These are phyloP conservation scores for Gossypium turneri DNA, from an alignment of 345 rosid genomes.

Conservation along the genomic window DNA sequence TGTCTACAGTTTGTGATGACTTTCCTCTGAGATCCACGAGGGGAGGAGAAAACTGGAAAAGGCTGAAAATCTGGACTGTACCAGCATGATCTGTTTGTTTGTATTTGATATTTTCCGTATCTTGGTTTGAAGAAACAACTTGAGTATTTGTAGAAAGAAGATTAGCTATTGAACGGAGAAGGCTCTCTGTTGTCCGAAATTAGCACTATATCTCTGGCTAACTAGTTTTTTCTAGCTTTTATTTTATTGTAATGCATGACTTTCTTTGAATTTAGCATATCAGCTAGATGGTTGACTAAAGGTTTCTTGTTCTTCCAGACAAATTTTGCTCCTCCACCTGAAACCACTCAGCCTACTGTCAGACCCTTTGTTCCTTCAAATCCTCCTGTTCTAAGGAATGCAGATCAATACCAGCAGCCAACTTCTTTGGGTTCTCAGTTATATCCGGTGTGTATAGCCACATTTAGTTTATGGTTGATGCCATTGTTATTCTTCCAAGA, in stretches of 20 bases:
- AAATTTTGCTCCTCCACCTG: conserved; percentile 48
- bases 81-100: not conserved
- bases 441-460: conserved; percentile 59
- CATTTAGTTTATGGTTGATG: conserved; percentile 11
- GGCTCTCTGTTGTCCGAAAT: not conserved
- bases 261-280: not conserved
- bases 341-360: conserved; percentile 47
- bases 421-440: conserved; percentile 70
- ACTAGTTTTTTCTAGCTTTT: conserved; percentile 8
- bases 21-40: not conserved
- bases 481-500: not conserved
- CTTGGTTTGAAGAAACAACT: not conserved
- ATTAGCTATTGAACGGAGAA: not conserved
- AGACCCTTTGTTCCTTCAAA: conserved; percentile 84
- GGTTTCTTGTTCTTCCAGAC: conserved; percentile 36
- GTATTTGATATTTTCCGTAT: not conserved
- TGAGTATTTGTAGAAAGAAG: not conserved
- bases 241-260: not conserved
- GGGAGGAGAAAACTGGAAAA: not conserved
- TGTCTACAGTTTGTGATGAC: not conserved
- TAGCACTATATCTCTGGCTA: not conserved
- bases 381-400: conserved; percentile 71
- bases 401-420: conserved; percentile 82
- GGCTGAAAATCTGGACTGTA: not conserved
- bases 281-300: not conserved